Base-by-base conservation (phyloP, 192 early-diverging fungal genomes). In the Chytriomyces sp. region DNA sequence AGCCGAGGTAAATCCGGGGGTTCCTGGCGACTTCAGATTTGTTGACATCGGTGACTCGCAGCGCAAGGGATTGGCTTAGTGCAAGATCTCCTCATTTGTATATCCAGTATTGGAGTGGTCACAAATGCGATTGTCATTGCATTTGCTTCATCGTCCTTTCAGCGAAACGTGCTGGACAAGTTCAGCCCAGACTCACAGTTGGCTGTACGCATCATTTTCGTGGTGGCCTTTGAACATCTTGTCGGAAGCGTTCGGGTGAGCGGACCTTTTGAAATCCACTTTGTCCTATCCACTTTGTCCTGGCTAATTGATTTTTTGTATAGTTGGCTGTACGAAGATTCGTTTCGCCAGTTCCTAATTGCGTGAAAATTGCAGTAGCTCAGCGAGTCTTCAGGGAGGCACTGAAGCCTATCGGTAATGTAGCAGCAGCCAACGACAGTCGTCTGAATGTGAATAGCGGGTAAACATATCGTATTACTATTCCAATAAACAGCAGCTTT, bases 111-210 rank as follows among this genome's bases (percentile, higher is more conserved):
- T 34, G 64, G 66, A 5, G 75, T 75, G 0, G 32, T 75, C 14
- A 54, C 70, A 12, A 80, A 80, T 69, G 79, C 72, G 25, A 41
- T 73, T 39, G 65, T 76, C n/a, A 77, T 80, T 52, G 79, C 79
- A 8, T 80, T 80, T 58, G 52, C 67, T 3, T 53, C 39, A 0
- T 37, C 41, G 8, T 78, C 39, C n/a, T 78, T 78, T 39, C 25
- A 76, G 31, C 19, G 3, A 19, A 36, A 30, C 59, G 37, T 61
- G 30, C 10, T 61, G 2, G 14, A 14, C 33, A 30, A 30, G 7
- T 61, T 61, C 36, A 12, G 14, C 26, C 32, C 28, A 3, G 2
- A 61, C 28, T 61, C 59, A 17, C 59, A 61, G 28, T 26, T 61
- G 32, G 59, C 59, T 17, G 38, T 61, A 37, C 28, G 59, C 14